A percentile compares a stretch with the other conserved stretches of the same genome.
These are phyloP conservation scores for Chytriomyces sp. DNA, from an alignment of 192 early-diverging fungal species.

Conservation along the genomic window DNA sequence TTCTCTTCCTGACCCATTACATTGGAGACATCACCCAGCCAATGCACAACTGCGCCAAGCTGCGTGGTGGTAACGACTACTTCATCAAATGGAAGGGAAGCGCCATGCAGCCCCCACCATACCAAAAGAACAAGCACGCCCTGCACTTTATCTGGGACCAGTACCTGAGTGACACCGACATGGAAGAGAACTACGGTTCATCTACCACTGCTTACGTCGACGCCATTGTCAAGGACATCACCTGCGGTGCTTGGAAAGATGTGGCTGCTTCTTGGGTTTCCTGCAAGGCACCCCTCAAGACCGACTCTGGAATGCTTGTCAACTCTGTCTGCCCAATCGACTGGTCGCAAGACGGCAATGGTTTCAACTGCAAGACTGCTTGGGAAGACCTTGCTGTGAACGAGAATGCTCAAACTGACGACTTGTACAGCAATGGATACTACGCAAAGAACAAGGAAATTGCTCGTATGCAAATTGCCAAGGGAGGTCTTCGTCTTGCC, in stretches of 20 bases:
- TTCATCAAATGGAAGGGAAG: background rate
- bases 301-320: slow-evolving; percentile 13
- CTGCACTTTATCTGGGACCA: slow-evolving; percentile 33
- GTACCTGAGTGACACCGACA: slow-evolving; percentile 1
- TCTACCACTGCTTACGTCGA: slow-evolving; percentile 30
- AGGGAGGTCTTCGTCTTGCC: slow-evolving; percentile 48
- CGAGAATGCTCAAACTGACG: slow-evolving; percentile 17
- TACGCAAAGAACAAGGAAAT: slow-evolving; percentile 32
- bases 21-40: slow-evolving; percentile 47
- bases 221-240: slow-evolving; percentile 30
- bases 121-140: background rate
- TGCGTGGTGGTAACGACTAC: slow-evolving; percentile 40
- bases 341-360: slow-evolving; percentile 43
- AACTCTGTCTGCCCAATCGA: slow-evolving; percentile 36
- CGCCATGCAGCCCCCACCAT: slow-evolving; percentile 4
- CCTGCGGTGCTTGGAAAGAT: slow-evolving; percentile 30
- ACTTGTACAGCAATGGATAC: slow-evolving; percentile 31
- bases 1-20: slow-evolving; percentile 41
- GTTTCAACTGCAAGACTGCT: slow-evolving; percentile 41
- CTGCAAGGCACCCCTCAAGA: slow-evolving; percentile 34
- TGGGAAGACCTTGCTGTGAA: slow-evolving; percentile 36
- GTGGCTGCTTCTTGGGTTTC: slow-evolving; percentile 22
- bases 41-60: slow-evolving; percentile 45
- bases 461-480: slow-evolving; percentile 45
- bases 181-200: slow-evolving; percentile 27